A percentile compares a stretch with the other conserved stretches of the same genome.
Conservation (phyloP, 148 eudicot genomes). For the Vaccinium corymbosum region DNA sequence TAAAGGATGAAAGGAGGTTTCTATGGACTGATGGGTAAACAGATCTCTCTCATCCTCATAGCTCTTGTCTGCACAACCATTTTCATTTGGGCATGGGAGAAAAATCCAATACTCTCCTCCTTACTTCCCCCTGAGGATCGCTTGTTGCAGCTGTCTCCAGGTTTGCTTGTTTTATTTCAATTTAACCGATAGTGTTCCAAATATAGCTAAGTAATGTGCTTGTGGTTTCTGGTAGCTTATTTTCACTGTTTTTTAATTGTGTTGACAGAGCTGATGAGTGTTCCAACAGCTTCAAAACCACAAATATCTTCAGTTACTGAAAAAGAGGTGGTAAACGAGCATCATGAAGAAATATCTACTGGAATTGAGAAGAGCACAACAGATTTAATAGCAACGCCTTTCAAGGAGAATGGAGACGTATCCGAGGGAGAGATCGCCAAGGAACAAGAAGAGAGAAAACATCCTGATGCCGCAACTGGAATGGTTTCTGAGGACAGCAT, state of each 20-base stretch:
- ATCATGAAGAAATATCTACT: slow-evolving; percentile 13
- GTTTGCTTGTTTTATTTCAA: slow-evolving; percentile 27
- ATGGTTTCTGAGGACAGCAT: slow-evolving; percentile 9
- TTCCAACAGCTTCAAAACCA: slow-evolving; percentile 19
- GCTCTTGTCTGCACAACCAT: slow-evolving; percentile 42
- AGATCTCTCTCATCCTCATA: slow-evolving; percentile 41
- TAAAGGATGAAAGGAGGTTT: slow-evolving; percentile 45
- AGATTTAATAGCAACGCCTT: neutral
- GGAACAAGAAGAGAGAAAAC: slow-evolving; percentile 2
- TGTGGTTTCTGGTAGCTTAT: neutral
- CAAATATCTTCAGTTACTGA: slow-evolving; percentile 12
- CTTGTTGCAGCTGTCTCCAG: slow-evolving; percentile 39
- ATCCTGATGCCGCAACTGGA: slow-evolving; percentile 6
- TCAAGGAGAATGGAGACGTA: slow-evolving; percentile 11
- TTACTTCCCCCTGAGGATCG: slow-evolving; percentile 42
- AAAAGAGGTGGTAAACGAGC: slow-evolving; percentile 16
- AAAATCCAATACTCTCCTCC: slow-evolving; percentile 40
- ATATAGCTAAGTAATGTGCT: neutral
- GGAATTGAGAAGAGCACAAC: neutral
- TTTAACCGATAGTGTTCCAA: neutral
- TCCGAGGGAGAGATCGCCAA: neutral
- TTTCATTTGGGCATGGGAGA: slow-evolving; percentile 62
- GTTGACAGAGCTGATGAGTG: slow-evolving; percentile 18
- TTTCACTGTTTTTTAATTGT: neutral
- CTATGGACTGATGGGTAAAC: slow-evolving; percentile 36